Conservation (phyloP, 2,329 filamentous ascomycete genomes). For the Beauveria scarabaeidicola region DNA sequence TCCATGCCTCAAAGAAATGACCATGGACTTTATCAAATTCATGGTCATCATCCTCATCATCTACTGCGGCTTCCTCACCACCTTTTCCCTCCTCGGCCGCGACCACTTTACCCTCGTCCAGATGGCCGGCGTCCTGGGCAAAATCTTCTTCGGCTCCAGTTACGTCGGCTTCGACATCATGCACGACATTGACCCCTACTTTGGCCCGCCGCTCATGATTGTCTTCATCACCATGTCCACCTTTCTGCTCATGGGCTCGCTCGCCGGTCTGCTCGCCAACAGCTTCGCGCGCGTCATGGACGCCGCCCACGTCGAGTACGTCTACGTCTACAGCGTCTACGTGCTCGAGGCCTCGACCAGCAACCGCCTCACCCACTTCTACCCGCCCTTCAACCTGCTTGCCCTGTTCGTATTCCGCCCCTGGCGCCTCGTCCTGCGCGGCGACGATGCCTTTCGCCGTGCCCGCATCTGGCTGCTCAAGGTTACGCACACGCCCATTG, state of each 20-base stretch:
- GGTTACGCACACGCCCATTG: slow-evolving; percentile 57
- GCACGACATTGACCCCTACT: slow-evolving; percentile 49
- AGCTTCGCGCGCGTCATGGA: slow-evolving; percentile 59
- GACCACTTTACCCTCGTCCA: slow-evolving; percentile 54
- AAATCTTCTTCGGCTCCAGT: slow-evolving; percentile 72
- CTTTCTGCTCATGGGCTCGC: slow-evolving; percentile 68
- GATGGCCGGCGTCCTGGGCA: slow-evolving; percentile 70
- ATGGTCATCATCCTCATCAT: slow-evolving; percentile 70
- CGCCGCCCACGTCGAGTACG: slow-evolving; percentile 64
- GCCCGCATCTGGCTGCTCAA: slow-evolving; percentile 55
- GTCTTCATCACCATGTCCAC: slow-evolving; percentile 71
- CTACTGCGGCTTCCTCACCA: slow-evolving; percentile 83
- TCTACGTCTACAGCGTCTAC: slow-evolving; percentile 64
- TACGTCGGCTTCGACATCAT: slow-evolving; percentile 66
- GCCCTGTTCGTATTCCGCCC: slow-evolving; percentile 65
- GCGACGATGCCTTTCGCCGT: slow-evolving; percentile 53
- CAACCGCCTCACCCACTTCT: slow-evolving; percentile 61
- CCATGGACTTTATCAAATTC: slow-evolving; percentile 84
- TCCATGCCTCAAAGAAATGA: slow-evolving; percentile 89
- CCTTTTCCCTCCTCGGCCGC: slow-evolving; percentile 70
- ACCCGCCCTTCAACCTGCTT: slow-evolving; percentile 65
- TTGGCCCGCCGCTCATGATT: slow-evolving; percentile 55
- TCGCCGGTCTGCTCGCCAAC: slow-evolving; percentile 72
- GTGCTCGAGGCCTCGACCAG: slow-evolving; percentile 59
- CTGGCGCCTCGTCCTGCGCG: slow-evolving; percentile 57